Evolutionary conservation across 2,329 filamentous ascomycete genomes (phyloP), one percentile per base, ranked within the genome.

Genomic region (Talaromyces sp.): DNA sequence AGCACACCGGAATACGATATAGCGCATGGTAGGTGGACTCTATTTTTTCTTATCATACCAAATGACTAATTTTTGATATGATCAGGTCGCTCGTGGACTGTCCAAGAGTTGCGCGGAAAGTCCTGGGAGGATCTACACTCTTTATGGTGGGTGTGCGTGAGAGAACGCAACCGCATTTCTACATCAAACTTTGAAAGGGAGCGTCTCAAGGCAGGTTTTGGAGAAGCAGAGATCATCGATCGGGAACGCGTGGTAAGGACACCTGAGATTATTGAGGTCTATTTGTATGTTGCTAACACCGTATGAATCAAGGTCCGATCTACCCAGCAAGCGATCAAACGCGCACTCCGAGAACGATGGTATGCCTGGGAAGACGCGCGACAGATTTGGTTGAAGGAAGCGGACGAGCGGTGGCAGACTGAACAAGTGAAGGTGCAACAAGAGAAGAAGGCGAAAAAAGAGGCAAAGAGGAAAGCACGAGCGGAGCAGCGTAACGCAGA

Each of bases 91-190:
- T 81, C 86, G 31, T 99, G 95, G 95, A 87, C 84, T 11, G 87
- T 90, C 7, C 86, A 91, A 77, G 95, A 99, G 80, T 82, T 99
- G 71, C 85, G 93, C 66, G 83, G 85, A 66, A 97, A 97, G 80
- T 92, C 89, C 66, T 99, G 92, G 91, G 91, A 96, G 65, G 93
- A 98, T 75, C 79, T 99, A 70, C 93, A 98, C 77, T 82, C 83
- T 65, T 82, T 99, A 72, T 99, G 93, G 92, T 99, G 93, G 92
- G 85, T 92, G 61, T 98, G 95, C 75, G 84, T 89, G 64, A 92
- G 91, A 79, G 95, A 99, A 80, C 83, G 90, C 70, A 99, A 99
- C 78, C 86, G 91, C 68, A 86, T 98, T 69, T 83, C 86, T n/a
- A 98, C 96, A 33, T 87, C 89, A 68, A 82, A 82, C 60, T 76